Evolutionary conservation across 768 basidiomycete species (phyloP).

Genomic region (Lepiota brunneoincarnata): DNA sequence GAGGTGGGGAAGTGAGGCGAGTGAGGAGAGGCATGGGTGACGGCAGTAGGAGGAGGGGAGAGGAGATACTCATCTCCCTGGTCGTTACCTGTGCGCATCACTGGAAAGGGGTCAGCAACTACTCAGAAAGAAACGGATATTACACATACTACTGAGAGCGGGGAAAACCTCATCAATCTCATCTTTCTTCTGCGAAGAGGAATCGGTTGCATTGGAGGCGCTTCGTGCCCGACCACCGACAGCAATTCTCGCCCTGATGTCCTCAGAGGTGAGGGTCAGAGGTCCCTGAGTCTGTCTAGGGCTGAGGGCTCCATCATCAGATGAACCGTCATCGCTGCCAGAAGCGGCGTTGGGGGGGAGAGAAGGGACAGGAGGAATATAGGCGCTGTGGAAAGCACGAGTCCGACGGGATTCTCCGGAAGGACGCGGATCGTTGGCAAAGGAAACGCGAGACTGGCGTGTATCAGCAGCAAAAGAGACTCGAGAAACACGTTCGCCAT

Average conservation of each 20-base stretch:
- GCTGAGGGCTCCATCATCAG: conserved; percentile 23
- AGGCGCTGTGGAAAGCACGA: conserved; percentile 38
- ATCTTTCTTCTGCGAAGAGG: conserved; percentile 13
- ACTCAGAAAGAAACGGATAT: background rate
- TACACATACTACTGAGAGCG: conserved; percentile 59
- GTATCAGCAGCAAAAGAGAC: conserved; percentile 71
- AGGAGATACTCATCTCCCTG: conserved; percentile 46
- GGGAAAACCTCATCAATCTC: conserved; percentile 60
- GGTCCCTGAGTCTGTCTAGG: conserved; percentile 40
- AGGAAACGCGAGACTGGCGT: conserved; percentile 34
- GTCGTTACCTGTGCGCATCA: conserved; percentile 64
- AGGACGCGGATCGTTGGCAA: conserved; percentile 40
- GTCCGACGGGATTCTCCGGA: conserved; percentile 35
- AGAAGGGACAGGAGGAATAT: conserved; percentile 41
- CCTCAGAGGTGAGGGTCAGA: conserved; percentile 52
- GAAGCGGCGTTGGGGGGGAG: conserved; percentile 21
- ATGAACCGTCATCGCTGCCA: conserved; percentile 14
- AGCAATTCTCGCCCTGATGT: conserved; percentile 54
- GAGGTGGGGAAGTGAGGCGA: background rate
- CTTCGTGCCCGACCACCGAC: conserved; percentile 19
- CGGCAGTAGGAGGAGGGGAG: conserved; percentile 25
- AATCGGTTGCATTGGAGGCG: conserved; percentile 1
- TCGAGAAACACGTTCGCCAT: conserved; percentile 44
- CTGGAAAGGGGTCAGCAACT: conserved; percentile 30
- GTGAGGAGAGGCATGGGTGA: conserved; percentile 15